Evolutionary conservation across 768 basidiomycete species (phyloP).

Genomic region (Suillus plorans): DNA sequence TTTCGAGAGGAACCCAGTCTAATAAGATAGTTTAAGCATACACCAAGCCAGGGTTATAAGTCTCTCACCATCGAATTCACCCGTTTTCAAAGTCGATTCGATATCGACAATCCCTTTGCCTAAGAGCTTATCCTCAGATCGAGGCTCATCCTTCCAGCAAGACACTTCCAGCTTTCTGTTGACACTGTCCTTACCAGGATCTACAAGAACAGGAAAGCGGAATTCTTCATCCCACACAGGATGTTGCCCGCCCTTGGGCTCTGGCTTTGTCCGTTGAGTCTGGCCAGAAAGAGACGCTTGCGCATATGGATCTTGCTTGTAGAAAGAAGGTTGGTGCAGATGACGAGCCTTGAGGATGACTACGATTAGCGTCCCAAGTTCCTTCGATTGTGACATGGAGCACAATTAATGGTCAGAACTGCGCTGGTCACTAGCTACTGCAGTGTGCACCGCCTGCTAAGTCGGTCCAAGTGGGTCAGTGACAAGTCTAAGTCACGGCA

Average conservation of each 20-base stretch:
- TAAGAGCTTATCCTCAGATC: constrained; percentile 67
- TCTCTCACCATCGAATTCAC: constrained; percentile 83
- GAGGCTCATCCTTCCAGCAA: constrained; percentile 79
- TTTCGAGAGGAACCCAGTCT: constrained; percentile 71
- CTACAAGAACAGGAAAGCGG: constrained; percentile 69
- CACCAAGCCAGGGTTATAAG: not conserved
- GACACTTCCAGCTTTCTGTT: constrained; percentile 66
- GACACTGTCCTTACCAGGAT: constrained; percentile 43
- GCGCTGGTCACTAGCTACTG: not conserved
- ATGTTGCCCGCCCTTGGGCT: constrained; percentile 88
- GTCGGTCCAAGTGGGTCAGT: no score
- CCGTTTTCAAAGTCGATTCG: constrained; percentile 73
- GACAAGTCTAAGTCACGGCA: no score
- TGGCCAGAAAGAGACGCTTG: constrained; percentile 58
- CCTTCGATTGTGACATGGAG: constrained; percentile 34
- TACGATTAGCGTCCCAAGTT: constrained; percentile 81
- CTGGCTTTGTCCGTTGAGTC: constrained; percentile 68
- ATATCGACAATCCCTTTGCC: constrained; percentile 79
- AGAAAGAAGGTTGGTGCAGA: constrained; percentile 81
- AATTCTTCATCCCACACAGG: constrained; percentile 93
- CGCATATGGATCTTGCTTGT: constrained; percentile 90
- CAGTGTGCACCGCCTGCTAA: not conserved
- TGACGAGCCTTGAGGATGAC: constrained; percentile 86
- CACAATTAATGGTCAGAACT: not conserved
- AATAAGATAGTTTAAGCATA: not conserved